Evolutionary conservation across 2,329 filamentous ascomycete species (phyloP).

Genomic region (Arachnomyces sp.): DNA sequence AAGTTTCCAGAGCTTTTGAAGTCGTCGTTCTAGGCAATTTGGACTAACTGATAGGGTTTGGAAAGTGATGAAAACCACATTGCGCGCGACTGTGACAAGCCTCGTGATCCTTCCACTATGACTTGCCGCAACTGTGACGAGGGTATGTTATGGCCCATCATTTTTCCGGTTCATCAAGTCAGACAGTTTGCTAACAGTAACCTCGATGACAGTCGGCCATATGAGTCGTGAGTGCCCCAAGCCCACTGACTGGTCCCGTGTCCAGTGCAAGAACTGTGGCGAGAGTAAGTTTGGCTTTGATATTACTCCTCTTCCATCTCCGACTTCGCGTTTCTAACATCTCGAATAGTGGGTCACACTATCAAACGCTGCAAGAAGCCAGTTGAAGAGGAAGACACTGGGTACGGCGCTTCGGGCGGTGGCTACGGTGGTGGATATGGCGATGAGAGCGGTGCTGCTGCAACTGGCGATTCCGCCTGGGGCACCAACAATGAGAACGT

Average conservation of each 20-base stretch:
- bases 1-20: constrained; percentile 9
- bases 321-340: constrained; percentile 8
- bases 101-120: constrained; percentile 31
- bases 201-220: constrained; percentile 28
- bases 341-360: constrained; percentile 35
- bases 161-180: background rate
- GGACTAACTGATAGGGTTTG: constrained; percentile 13
- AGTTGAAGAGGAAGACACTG: constrained; percentile 9
- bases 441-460: constrained; percentile 13
- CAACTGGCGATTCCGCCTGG: constrained; percentile 7
- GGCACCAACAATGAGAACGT: constrained; percentile 18
- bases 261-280: constrained; percentile 38
- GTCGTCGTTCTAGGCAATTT: too few species aligned
- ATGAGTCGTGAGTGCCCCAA: constrained; percentile 36
- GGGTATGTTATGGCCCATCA: constrained; percentile 17
- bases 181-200: too few species aligned
- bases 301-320: background rate
- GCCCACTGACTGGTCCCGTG: constrained; percentile 35
- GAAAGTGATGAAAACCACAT: constrained; percentile 35
- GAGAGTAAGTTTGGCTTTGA: constrained; percentile 29
- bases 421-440: constrained; percentile 11
- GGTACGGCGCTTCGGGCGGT: constrained; percentile 5
- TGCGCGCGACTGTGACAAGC: constrained; percentile 35
- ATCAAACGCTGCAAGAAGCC: constrained; percentile 30
- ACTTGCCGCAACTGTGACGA: constrained; percentile 40